Conservation (phyloP, 495 filamentous ascomycete species). For the Xylaria telfairii region DNA sequence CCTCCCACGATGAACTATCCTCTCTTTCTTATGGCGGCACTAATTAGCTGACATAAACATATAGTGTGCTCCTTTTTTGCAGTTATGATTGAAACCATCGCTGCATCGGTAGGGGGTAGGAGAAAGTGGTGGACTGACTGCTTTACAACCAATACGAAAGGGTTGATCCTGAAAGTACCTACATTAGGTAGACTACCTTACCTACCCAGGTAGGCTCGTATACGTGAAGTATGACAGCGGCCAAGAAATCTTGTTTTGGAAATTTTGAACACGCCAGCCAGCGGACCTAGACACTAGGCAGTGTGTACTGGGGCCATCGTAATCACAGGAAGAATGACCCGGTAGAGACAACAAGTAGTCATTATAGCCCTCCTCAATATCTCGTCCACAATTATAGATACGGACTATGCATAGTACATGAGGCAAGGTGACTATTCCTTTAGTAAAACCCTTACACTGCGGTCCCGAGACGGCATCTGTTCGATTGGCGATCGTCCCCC, state of each 20-base stretch:
- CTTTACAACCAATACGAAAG: not conserved
- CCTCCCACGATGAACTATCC: not conserved
- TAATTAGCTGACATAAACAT: not conserved
- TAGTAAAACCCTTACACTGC: not conserved
- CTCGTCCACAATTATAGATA: conserved; percentile 7
- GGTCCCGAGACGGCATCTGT: conserved; percentile 7
- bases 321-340: not conserved
- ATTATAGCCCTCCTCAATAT: not conserved
- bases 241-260: conserved; percentile 8
- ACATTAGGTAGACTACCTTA: conserved; percentile 3
- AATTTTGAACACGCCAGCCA: not conserved
- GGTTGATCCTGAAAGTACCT: not conserved
- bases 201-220: not conserved
- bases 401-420: not conserved
- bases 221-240: not conserved
- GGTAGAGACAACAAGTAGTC: not conserved
- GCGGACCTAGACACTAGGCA: not conserved
- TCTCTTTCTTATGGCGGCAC: not conserved
- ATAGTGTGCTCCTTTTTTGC: not conserved
- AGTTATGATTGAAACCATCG: not conserved
- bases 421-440: not conserved
- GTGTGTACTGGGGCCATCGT: not conserved
- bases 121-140: not conserved
- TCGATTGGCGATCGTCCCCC: conserved; percentile 7
- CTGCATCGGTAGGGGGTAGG: not conserved